Percentiles rank a stretch among this genome's conserved stretches.
phyloP scores from a whole-genome alignment of 768 basidiomycete species.

The Tylopilus plumbeoviolaceoides region DNA sequence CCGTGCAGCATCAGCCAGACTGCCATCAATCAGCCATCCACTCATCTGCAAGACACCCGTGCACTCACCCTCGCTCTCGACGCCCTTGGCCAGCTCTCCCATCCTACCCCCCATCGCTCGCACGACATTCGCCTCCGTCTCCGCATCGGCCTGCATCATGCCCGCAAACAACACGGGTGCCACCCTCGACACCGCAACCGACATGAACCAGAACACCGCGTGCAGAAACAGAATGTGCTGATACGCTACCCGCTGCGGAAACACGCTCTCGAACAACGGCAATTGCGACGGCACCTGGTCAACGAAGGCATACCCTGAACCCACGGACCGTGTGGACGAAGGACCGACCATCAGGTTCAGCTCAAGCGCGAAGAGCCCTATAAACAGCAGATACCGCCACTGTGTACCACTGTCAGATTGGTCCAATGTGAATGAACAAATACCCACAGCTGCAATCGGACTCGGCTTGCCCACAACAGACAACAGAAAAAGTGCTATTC shows the following conservation, averaged over 20 bases:
- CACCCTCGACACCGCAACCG: slow-evolving; percentile 67
- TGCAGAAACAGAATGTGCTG: slow-evolving; percentile 79
- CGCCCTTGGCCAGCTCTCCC: slow-evolving; percentile 36
- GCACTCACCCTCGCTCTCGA: slow-evolving; percentile 53
- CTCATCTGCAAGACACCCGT: no score
- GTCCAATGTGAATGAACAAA: slow-evolving; percentile 2
- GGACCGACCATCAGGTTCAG: slow-evolving; percentile 59
- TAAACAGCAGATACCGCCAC: slow-evolving; percentile 81
- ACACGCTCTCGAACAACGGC: slow-evolving; percentile 38
- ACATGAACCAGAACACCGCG: slow-evolving; percentile 70
- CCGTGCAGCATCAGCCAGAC: slow-evolving; percentile 46
- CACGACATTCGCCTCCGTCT: slow-evolving; percentile 18
- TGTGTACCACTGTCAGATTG: slow-evolving; percentile 29
- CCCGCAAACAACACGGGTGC: slow-evolving; percentile 61
- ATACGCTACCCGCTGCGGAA: slow-evolving; percentile 65
- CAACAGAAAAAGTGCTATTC: slow-evolving; percentile 54
- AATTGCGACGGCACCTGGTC: slow-evolving; percentile 14
- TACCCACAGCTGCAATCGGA: slow-evolving; percentile 62
- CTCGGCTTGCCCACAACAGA: slow-evolving; percentile 58
- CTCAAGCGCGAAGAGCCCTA: slow-evolving; percentile 58
- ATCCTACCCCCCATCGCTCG: slow-evolving; percentile 44
- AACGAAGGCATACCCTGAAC: slow-evolving; percentile 22
- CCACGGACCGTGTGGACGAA: slow-evolving; percentile 10
- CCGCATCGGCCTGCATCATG: slow-evolving; percentile 25
- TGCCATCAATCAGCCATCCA: slow-evolving; percentile 18